Percentiles rank a stretch among this genome's conserved stretches.
Conservation (phyloP, 1,139 yeast species). For the Taphrina flavorubra region DNA sequence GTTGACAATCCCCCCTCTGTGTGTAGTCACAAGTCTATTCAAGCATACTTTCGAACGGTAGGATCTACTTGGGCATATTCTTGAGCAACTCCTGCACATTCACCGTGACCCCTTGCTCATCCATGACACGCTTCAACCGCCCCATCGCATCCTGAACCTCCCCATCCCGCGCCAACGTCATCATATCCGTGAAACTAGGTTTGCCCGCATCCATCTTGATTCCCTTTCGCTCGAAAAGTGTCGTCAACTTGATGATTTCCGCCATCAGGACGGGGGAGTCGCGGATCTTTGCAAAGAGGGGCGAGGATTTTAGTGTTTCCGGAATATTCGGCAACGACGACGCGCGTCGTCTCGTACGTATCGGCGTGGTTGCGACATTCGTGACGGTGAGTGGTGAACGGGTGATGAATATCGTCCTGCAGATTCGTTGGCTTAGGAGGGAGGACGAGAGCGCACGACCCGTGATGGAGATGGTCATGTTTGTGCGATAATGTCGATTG, state of each 20-base stretch:
- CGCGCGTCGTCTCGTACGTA: background rate
- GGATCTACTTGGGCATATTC: slow-evolving; percentile 9
- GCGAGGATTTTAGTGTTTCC: background rate
- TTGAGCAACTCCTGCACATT: slow-evolving; percentile 6
- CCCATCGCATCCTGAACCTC: slow-evolving; percentile 10
- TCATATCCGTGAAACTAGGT: slow-evolving; percentile 18
- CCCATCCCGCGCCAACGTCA: slow-evolving; percentile 24
- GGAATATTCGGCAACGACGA: slow-evolving; percentile 12
- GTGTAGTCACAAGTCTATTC: too few relatives aligned
- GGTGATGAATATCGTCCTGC: too few relatives aligned
- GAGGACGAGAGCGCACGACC: too few relatives aligned
- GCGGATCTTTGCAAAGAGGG: slow-evolving; percentile 1
- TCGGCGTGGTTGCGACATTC: background rate
- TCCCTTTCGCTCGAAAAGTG: slow-evolving; percentile 8
- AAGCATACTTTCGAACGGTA: too few relatives aligned
- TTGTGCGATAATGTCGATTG: too few relatives aligned
- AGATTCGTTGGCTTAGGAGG: too few relatives aligned
- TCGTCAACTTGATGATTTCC: slow-evolving; percentile 7
- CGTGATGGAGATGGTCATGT: too few relatives aligned
- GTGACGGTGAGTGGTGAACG: too few relatives aligned
- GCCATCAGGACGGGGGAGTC: background rate
- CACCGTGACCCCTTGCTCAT: slow-evolving; percentile 14
- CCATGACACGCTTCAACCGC: slow-evolving; percentile 9
- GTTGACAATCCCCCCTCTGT: too few relatives aligned
- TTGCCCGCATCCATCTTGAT: background rate